Evolutionary conservation across 345 rosid genomes (phyloP), one percentile per base, ranked within the genome.

Genomic region (Citrus trifoliata): DNA sequence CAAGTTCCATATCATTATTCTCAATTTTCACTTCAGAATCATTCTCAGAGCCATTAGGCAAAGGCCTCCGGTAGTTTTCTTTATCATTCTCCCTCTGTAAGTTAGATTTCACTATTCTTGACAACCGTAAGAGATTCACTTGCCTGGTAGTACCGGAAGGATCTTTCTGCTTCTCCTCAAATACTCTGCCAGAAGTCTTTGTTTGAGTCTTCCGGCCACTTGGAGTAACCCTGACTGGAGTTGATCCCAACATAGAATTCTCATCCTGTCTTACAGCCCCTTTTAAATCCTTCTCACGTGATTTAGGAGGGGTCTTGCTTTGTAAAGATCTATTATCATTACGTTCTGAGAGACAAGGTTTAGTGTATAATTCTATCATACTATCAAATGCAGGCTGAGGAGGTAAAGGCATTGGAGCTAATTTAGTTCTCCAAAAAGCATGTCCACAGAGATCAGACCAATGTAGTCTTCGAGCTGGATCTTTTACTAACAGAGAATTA

Each of bases 1-100:
- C 95, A 82, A 96, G 99, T 81, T 96, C 99, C 99, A 96, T 94
- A 80, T 96, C 98, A 4, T 89, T 92, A 86, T 94, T 93, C 84
- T 96, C 97, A 55, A 94, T 93, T 84, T 94, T 93, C 68, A 96
- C 95, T 74, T 96, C 98, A 73, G 98, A 84, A 82, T 92, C 89
- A 76, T 91, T 91, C 88, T 94, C 95, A 56, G 89, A 83, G 74
- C 85, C 84, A 77, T 83, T 88, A 71, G 97, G 92, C 84, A 88
- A 81, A 46, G 93, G 97, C 84, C 98, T 89, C 58, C 99, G 80
- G 68, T 96, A 96, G 81, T 96, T 96, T 88, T 96, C 99, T 87
- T 96, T 96, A 82, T 96, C 98, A 75, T 94, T 96, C 87, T 96
- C 99, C 88, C 85, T 93, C 76, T 93, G 92, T 80, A 96, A 89